Conservation (phyloP, 2,329 filamentous ascomycete species). For the Paecilomyces sp. region DNA sequence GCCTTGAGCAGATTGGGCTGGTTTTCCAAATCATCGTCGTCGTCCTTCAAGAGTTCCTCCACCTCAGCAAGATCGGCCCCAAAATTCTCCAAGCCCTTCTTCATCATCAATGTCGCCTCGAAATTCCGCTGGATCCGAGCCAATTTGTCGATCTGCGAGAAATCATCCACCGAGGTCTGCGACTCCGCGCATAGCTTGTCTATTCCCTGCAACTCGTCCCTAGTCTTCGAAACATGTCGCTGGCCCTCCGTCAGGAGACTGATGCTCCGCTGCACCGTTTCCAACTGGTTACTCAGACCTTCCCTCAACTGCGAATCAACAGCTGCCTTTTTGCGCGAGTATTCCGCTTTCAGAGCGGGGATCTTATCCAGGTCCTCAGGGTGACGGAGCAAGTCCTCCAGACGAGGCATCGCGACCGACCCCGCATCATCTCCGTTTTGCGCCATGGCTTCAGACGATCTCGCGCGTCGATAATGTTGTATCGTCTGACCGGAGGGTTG, state of each 20-base stretch:
- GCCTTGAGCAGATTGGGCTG: conserved; percentile 87
- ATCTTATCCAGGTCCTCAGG: conserved; percentile 98
- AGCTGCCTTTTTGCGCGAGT: conserved; percentile 85
- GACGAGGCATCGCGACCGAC: conserved; percentile 60
- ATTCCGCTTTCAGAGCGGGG: conserved; percentile 78
- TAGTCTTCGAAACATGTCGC: conserved; percentile 84
- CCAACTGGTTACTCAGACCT: conserved; percentile 84
- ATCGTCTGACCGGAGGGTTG: background rate
- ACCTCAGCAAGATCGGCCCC: conserved; percentile 68
- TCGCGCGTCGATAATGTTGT: background rate
- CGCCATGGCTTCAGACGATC: conserved; percentile 21
- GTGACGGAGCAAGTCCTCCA: conserved; percentile 87
- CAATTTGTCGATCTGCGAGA: conserved; percentile 67
- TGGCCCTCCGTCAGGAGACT: conserved; percentile 81
- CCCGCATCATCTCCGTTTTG: conserved; percentile 44
- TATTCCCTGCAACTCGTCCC: conserved; percentile 98
- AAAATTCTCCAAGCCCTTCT: conserved; percentile 80
- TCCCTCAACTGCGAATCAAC: conserved; percentile 85
- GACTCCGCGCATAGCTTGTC: conserved; percentile 96
- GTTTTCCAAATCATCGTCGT: conserved; percentile 77
- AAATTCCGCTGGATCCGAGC: conserved; percentile 74
- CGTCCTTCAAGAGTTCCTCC: conserved; percentile 70
- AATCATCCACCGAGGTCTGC: conserved; percentile 95
- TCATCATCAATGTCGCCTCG: conserved; percentile 87
- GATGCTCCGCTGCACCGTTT: conserved; percentile 92